phyloP scores from a whole-genome alignment of 768 basidiomycete genomes.

The Dioszegia hungarica region DNA sequence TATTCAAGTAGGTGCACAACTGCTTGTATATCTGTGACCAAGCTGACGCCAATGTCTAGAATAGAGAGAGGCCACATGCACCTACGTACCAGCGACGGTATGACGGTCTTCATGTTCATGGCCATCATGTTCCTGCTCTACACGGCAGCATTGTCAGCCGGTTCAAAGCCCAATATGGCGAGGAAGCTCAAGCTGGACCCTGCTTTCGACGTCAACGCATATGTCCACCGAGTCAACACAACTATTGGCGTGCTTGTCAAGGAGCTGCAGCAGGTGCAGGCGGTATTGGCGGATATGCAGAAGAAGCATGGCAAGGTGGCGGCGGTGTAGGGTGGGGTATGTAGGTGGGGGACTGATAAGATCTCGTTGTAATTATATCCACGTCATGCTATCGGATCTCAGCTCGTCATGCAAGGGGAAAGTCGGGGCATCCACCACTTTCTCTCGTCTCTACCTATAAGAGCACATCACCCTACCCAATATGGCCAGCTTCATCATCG shows the following conservation, averaged over 20 bases:
- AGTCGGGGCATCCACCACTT: neutral
- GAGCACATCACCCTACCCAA: neutral
- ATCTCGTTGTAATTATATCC: neutral
- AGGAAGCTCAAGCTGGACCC: neutral
- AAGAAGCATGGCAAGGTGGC: neutral
- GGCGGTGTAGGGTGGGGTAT: neutral
- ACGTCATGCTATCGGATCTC: neutral
- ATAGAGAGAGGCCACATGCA: neutral
- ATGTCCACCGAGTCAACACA: neutral
- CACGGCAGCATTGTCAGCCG: too few relatives aligned
- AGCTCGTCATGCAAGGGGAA: neutral
- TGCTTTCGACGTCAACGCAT: neutral
- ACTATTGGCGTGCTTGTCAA: neutral
- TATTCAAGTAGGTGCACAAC: too few relatives aligned
- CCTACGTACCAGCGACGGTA: neutral
- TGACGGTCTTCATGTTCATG: neutral
- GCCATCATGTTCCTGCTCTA: neutral
- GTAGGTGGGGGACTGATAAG: neutral
- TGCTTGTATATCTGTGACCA: too few relatives aligned
- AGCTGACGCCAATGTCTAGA: too few relatives aligned
- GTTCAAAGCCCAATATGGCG: neutral
- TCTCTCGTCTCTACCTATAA: too few relatives aligned
- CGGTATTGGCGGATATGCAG: neutral
- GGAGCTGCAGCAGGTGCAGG: neutral
- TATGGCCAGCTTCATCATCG: slow-evolving; percentile 40